phyloP scores from a whole-genome alignment of 2,329 filamentous ascomycete genomes.

The Didymella arachidicola region DNA sequence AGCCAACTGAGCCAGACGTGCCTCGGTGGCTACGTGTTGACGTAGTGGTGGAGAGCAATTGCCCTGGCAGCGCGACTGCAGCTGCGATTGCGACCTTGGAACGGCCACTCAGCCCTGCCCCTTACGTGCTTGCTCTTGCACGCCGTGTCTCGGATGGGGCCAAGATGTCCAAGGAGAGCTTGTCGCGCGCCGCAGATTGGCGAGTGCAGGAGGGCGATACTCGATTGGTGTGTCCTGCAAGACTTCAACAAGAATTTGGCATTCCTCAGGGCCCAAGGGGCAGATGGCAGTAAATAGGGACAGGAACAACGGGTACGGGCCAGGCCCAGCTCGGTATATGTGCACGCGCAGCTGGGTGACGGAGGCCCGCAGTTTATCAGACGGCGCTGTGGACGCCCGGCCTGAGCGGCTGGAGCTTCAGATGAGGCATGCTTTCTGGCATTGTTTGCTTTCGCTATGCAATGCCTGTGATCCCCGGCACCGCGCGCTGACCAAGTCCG shows the following conservation, averaged over 20 bases:
- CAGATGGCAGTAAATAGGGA: slow-evolving; percentile 6
- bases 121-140: slow-evolving; percentile 12
- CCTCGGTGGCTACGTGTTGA: slow-evolving; percentile 17
- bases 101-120: slow-evolving; percentile 8
- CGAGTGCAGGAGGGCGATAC: slow-evolving; percentile 18
- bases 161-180: slow-evolving; percentile 33
- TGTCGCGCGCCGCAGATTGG: slow-evolving; percentile 32
- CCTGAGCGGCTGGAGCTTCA: slow-evolving; percentile 13
- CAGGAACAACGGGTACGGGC: slow-evolving; percentile 22
- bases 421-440: slow-evolving; percentile 7
- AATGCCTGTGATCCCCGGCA: slow-evolving; percentile 10
- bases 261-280: slow-evolving; percentile 2
- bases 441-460: slow-evolving; percentile 3
- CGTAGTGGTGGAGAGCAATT: slow-evolving; percentile 18
- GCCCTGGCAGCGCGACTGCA: slow-evolving; percentile 8
- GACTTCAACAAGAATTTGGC: slow-evolving; percentile 1
- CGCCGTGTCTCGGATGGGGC: slow-evolving; percentile 15
- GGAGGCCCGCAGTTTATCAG: slow-evolving; percentile 28
- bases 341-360: slow-evolving; percentile 29
- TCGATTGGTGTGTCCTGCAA: slow-evolving; percentile 7
- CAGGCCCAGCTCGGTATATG: slow-evolving; percentile 30
- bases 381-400: slow-evolving; percentile 3
- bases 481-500: slow-evolving; percentile 18
- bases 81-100: too few relatives aligned
- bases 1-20: background rate